Base-by-base conservation (phyloP, 768 basidiomycete species). In the Pisolithus albus region DNA sequence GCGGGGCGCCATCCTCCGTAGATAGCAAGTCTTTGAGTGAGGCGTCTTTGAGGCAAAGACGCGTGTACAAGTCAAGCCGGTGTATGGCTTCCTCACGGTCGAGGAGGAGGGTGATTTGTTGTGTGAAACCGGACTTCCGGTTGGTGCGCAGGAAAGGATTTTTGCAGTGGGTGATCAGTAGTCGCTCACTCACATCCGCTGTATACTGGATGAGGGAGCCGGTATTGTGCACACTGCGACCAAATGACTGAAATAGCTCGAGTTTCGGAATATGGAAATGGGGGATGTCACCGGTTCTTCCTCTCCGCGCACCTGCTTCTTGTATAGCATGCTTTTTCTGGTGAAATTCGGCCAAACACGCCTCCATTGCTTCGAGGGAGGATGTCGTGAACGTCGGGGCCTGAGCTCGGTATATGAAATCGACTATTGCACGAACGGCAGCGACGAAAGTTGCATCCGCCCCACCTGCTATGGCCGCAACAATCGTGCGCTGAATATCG, bases 401-500 rank as follows among this genome's bases (percentile, higher is more conserved):
- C 24, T 64, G 61, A 1, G 65, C 59, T 5, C 56, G 43, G 45
- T 66, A 66, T 3, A 60, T 56, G 44, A 68, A 68, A 16, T 70
- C 59, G 0, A 70, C 45, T 0, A 59, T 36, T 1, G 58, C 53
- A 0, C 52, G 54, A 2, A 56, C 37, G 2, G 59, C 45, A 2
- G 4, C 23, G 6, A 62, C 21, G 5, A 59, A 48, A 1, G n/a
- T 15, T 2, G 21, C 8, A 1, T 34, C 1, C 9, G 36, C 44
- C 1, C 34, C 24, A 1, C 54, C 43, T 5, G 46, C 24, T 3
- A 58, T 51, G 1, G 41, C 9, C 8, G 50, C 28, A 18, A 77
- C 51, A 4, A 75, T 55, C 21, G 66, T 67, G 5, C 61, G 49
- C 50, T 76, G 65, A 4, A 76, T 52, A 26, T 76, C 64, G 0